A percentile compares a stretch with the other conserved stretches of the same genome.
phyloP scores from a whole-genome alignment of 345 rosid species.

The Euphorbia peplus region DNA sequence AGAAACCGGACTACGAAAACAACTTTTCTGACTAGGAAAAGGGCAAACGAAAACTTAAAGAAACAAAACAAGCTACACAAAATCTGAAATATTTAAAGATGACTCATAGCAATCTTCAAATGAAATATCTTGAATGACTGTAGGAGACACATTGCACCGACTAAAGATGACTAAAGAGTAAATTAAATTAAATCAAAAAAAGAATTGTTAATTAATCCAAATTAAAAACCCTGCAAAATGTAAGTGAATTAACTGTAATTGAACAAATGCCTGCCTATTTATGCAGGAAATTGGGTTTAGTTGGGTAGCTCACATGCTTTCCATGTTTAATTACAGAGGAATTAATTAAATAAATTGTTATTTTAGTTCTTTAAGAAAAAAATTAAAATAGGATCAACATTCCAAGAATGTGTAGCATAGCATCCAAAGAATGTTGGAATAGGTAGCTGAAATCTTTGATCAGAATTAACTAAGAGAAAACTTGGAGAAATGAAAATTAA shows the following conservation, averaged over 20 bases:
- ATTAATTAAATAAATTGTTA: not conserved
- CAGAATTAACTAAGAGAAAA: no score
- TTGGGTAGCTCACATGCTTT: slow-evolving; percentile 77
- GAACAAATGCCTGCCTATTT: slow-evolving; percentile 58
- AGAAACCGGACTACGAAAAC: no score
- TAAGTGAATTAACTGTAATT: slow-evolving; percentile 51
- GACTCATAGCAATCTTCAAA: no score
- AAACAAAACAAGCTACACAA: not conserved
- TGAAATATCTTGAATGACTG: no score
- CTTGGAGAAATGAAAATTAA: no score
- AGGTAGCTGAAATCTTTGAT: no score
- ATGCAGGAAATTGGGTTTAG: slow-evolving; percentile 33
- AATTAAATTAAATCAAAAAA: not conserved
- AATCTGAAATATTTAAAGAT: no score
- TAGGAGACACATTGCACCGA: no score
- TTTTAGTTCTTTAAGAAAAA: no score
- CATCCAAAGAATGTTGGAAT: slow-evolving; percentile 1
- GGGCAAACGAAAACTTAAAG: no score
- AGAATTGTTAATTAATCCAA: slow-evolving; percentile 1
- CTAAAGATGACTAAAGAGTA: not conserved
- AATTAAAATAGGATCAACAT: not conserved
- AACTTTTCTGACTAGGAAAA: no score
- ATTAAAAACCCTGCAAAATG: slow-evolving; percentile 15
- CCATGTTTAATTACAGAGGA: slow-evolving; percentile 27
- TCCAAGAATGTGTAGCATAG: not conserved